Evolutionary conservation across 331 rosid species (phyloP).

Genomic region (Ulmus americana): DNA sequence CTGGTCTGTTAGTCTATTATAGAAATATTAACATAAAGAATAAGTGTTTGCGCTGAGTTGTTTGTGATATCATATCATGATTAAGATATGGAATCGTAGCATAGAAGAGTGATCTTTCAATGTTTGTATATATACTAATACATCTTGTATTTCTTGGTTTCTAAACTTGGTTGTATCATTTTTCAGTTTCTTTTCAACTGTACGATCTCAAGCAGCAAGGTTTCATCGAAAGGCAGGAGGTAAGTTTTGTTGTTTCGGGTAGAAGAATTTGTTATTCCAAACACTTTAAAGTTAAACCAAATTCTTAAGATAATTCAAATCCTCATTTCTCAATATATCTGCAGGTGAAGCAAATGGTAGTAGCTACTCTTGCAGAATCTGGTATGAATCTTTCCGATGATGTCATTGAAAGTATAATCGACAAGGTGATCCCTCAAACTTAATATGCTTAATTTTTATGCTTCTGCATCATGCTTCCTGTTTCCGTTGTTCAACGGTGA

Average conservation of each 20-base stretch:
- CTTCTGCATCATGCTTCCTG: background rate
- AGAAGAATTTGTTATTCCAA: background rate
- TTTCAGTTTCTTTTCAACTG: conserved; percentile 91
- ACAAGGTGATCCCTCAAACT: conserved; percentile 56
- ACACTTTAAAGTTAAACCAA: background rate
- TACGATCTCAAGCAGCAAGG: conserved; percentile 98
- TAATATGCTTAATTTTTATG: background rate
- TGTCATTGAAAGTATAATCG: conserved; percentile 93
- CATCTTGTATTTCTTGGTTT: background rate
- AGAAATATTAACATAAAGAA: too few relatives aligned
- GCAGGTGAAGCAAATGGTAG: conserved; percentile 99
- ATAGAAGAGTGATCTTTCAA: background rate
- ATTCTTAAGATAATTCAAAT: conserved; percentile 1
- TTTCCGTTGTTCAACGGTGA: background rate
- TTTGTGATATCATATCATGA: too few relatives aligned
- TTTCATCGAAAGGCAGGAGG: conserved; percentile 96
- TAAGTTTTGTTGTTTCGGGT: conserved; percentile 19
- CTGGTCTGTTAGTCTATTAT: too few relatives aligned
- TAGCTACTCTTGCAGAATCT: conserved; percentile 98
- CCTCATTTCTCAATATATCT: conserved; percentile 11
- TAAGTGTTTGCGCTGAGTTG: too few relatives aligned
- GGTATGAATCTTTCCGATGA: conserved; percentile 98
- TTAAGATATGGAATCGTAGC: too few relatives aligned
- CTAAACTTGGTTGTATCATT: conserved; percentile 11
- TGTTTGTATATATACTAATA: background rate